Evolutionary conservation across 164 flowering plant genomes (phyloP), one percentile per base, ranked within the genome.

Genomic region (Akebia trifoliata): DNA sequence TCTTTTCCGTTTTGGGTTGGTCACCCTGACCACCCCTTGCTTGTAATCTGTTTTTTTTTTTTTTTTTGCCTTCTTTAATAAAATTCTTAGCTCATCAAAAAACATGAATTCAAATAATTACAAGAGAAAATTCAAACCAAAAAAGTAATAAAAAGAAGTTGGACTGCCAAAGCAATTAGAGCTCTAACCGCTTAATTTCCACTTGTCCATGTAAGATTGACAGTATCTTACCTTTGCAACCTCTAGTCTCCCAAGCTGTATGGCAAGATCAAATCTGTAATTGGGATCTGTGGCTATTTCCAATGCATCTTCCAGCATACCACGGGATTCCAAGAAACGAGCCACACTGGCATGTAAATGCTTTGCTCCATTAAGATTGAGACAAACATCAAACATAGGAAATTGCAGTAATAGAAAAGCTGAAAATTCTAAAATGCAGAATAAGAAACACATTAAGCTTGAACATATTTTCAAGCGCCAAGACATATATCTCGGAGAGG

Each of bases 241-340:
- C 29, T 85, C 96, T 58, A 90, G 70, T 69, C 78, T 87, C 17
- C 95, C 91, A 61, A 94, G 89, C 63, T 94, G 96, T 52, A 94
- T 71, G 47, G 99, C 97, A 30, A 93, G 78, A 69, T 90, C 97
- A 75, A 93, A 94, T 81, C 83, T 83, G 68, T 94, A 90, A 72
- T 94, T 92, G 64, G 97, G 93, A 54, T 90, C 99, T 1, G 95
- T 86, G 30, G 99, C 99, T 51, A 94, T 95, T 77, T 94, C 97
- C 39, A 94, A 64, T 22, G 99, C 99, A 63, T 90, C 93, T 66
- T 86, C 96, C 55, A 87, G 58, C 96, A 84, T 87, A n/a, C 93
- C 95, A 35, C 97, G 85, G 21, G 99, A 84, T 62, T 90, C 99
- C 84, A 94, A 69, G 82, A 94, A 94, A 45, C 67, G 96, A 49